Conservation (phyloP, 495 filamentous ascomycete species). For the Hypoxylon crocopeplum region DNA sequence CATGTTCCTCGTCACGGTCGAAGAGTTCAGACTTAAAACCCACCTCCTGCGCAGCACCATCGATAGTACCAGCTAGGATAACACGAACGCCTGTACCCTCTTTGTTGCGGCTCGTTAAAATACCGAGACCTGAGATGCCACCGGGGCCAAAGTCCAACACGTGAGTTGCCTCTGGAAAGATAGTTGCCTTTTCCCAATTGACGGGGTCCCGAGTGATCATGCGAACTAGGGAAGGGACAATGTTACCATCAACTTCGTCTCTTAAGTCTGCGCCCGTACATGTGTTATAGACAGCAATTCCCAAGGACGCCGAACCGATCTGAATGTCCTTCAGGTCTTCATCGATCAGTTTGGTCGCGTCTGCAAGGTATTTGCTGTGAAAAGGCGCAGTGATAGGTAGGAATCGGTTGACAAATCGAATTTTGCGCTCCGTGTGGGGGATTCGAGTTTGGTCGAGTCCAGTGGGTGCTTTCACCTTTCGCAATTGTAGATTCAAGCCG, state of each 20-base stretch:
- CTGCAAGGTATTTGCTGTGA: constrained; percentile 89
- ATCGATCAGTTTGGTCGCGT: constrained; percentile 78
- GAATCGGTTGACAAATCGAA: constrained; percentile 96
- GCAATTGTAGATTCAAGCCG: constrained; percentile 89
- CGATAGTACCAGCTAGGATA: constrained; percentile 89
- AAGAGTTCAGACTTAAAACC: constrained; percentile 98
- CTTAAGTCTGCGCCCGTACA: constrained; percentile 83
- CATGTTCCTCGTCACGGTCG: constrained; percentile 89
- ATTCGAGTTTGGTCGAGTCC: constrained; percentile 95
- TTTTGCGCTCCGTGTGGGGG: constrained; percentile 92
- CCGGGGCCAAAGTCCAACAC: constrained; percentile 96
- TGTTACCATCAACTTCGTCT: constrained; percentile 60
- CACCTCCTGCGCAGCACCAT: constrained; percentile 86
- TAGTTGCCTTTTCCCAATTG: constrained; percentile 92
- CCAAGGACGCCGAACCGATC: constrained; percentile 71
- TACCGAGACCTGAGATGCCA: constrained; percentile 92
- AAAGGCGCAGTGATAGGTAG: constrained; percentile 97
- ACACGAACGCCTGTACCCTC: constrained; percentile 96
- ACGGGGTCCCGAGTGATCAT: constrained; percentile 94
- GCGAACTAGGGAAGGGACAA: constrained; percentile 83
- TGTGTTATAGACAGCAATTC: constrained; percentile 87
- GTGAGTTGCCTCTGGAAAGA: constrained; percentile 88
- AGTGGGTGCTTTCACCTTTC: constrained; percentile 96
- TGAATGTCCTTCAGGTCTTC: constrained; percentile 85
- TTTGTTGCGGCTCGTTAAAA: constrained; percentile 98